phyloP scores from a whole-genome alignment of 345 rosid genomes.

The Erysimum cheiranthoides region DNA sequence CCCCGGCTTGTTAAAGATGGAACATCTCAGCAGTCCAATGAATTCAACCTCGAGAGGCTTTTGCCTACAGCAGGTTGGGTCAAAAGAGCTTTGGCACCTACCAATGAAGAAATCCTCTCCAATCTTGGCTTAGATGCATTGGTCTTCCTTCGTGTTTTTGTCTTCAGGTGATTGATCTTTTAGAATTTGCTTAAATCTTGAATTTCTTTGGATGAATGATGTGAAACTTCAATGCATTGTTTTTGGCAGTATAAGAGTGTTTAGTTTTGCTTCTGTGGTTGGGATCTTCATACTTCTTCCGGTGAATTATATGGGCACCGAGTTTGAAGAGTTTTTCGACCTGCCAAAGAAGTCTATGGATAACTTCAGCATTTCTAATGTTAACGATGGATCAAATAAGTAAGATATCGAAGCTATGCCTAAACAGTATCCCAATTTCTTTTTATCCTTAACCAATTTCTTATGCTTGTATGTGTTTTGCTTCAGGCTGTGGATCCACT shows the following conservation, averaged over 20 bases:
- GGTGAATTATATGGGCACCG: slow-evolving; percentile 77
- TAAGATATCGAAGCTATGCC: slow-evolving; percentile 30
- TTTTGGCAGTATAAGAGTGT: slow-evolving; percentile 68
- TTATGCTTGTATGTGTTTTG: slow-evolving; percentile 37
- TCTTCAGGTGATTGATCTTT: slow-evolving; percentile 59
- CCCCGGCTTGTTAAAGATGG: slow-evolving; percentile 62
- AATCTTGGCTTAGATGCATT: slow-evolving; percentile 78
- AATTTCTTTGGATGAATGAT: not conserved
- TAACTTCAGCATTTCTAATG: slow-evolving; percentile 85
- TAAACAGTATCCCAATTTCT: not conserved
- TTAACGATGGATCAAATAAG: slow-evolving; percentile 83
- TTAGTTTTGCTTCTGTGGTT: slow-evolving; percentile 64
- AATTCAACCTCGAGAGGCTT: slow-evolving; percentile 66
- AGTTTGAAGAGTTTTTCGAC: slow-evolving; percentile 64
- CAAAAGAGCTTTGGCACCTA: slow-evolving; percentile 64
- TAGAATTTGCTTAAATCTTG: not conserved
- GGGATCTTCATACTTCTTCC: slow-evolving; percentile 86
- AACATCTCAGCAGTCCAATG: slow-evolving; percentile 43
- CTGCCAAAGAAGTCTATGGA: slow-evolving; percentile 75
- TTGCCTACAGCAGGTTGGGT: slow-evolving; percentile 92
- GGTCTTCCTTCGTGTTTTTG: slow-evolving; percentile 71
- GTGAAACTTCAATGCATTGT: not conserved
- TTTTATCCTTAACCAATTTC: not conserved
- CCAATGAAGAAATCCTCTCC: slow-evolving; percentile 70
- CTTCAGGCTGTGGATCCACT: slow-evolving; percentile 95